Conservation (phyloP, 2,329 filamentous ascomycete genomes). For the Colletotrichum acutatum region DNA sequence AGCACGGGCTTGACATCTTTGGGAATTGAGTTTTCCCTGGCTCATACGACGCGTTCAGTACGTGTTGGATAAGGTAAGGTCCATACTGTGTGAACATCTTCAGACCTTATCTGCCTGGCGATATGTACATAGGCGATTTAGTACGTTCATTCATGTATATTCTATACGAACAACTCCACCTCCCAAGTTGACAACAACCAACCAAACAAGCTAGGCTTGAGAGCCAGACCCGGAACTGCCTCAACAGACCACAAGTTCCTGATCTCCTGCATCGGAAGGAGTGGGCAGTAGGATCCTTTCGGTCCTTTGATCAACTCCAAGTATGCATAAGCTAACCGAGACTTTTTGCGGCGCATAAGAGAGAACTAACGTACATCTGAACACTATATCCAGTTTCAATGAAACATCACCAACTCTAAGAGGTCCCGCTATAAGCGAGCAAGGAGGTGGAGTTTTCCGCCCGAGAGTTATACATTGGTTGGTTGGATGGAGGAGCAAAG, state of each 20-base stretch:
- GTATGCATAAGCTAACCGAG: not conserved
- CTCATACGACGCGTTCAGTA: not conserved
- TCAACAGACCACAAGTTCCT: not conserved
- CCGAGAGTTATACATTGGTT: not conserved
- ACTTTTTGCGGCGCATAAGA: not conserved
- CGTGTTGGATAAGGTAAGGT: no score
- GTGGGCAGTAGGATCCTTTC: not conserved
- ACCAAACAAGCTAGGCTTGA: not conserved
- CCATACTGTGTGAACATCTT: not conserved
- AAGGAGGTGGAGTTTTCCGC: not conserved
- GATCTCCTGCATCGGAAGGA: not conserved
- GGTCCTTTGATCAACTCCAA: not conserved
- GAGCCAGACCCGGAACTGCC: not conserved
- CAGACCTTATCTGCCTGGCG: not conserved
- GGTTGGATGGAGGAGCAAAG: not conserved
- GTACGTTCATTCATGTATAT: not conserved
- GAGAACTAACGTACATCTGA: not conserved
- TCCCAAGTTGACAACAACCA: not conserved
- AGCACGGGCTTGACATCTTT: slow-evolving; percentile 42
- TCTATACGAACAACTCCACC: not conserved
- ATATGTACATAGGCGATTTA: not conserved
- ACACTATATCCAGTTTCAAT: not conserved
- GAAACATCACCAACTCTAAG: not conserved
- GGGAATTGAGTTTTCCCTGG: slow-evolving; percentile 38
- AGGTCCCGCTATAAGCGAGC: not conserved